phyloP scores from a whole-genome alignment of 1,284 basidiomycete genomes.

The Papiliotrema fonsecae region DNA sequence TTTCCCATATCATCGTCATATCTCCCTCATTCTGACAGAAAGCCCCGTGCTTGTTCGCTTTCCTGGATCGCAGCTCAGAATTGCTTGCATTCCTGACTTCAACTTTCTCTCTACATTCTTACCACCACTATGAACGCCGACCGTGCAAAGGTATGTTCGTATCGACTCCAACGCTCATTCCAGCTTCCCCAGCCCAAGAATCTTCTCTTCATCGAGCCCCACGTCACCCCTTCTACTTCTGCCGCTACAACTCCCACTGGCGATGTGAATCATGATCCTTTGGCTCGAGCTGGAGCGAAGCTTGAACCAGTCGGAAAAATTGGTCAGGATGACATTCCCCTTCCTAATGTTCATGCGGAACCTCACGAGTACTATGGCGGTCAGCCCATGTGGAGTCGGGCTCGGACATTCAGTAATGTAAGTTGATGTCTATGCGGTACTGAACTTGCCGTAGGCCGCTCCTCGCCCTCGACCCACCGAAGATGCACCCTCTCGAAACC shows the following conservation, averaged over 20 bases:
- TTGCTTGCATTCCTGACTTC: no score
- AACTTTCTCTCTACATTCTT: no score
- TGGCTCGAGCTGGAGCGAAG: constrained; percentile 8
- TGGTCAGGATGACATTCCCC: constrained; percentile 14
- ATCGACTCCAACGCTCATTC: not conserved
- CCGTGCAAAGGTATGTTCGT: not conserved
- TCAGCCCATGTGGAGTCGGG: constrained; percentile 66
- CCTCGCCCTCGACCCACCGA: no score
- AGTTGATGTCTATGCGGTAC: no score
- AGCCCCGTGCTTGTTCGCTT: no score
- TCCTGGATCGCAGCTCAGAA: no score
- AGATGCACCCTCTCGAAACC: constrained; percentile 59
- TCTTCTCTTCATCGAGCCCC: constrained; percentile 42
- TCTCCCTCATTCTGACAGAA: no score
- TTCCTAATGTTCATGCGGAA: constrained; percentile 59
- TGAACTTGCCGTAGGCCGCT: no score
- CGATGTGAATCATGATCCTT: constrained; percentile 14
- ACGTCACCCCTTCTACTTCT: constrained; percentile 26
- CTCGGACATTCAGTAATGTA: constrained; percentile 79
- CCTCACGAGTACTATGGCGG: constrained; percentile 78
- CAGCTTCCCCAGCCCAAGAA: constrained; percentile 40
- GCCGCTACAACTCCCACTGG: constrained; percentile 26
- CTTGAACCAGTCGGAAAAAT: constrained; percentile 17
- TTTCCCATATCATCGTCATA: no score
- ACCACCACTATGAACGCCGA: no score